A percentile compares a stretch with the other conserved stretches of the same genome.
Evolutionary conservation across 2,329 filamentous ascomycete genomes (phyloP).

Genomic region (Claviceps pazoutovae): DNA sequence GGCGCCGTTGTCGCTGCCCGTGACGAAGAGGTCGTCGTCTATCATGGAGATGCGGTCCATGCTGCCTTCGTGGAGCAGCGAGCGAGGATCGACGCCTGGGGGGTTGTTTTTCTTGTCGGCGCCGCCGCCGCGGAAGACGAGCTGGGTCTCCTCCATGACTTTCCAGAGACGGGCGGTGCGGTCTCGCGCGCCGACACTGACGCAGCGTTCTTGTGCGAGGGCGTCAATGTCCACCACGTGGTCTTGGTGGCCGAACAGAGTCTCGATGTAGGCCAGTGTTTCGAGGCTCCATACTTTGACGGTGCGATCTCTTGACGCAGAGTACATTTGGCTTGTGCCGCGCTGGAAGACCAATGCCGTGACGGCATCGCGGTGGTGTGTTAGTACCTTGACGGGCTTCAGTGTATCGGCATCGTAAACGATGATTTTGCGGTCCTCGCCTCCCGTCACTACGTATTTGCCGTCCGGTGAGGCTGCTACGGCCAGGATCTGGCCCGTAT

Average conservation of each 20-base stretch:
- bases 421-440: slow-evolving; percentile 69
- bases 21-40: slow-evolving; percentile 79
- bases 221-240: slow-evolving; percentile 73
- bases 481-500: slow-evolving; percentile 65
- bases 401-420: slow-evolving; percentile 76
- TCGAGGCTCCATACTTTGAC: slow-evolving; percentile 93
- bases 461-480: slow-evolving; percentile 83
- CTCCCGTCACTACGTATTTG: slow-evolving; percentile 81
- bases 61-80: slow-evolving; percentile 59
- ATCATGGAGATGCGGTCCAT: slow-evolving; percentile 88
- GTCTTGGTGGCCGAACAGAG: slow-evolving; percentile 91
- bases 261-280: slow-evolving; percentile 87
- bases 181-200: slow-evolving; percentile 82
- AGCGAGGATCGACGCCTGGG: slow-evolving; percentile 31
- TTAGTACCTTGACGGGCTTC: slow-evolving; percentile 67
- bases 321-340: slow-evolving; percentile 85
- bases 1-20: slow-evolving; percentile 81
- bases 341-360: slow-evolving; percentile 74
- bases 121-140: slow-evolving; percentile 83
- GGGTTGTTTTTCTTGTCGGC: slow-evolving; percentile 40
- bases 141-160: slow-evolving; percentile 84
- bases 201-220: slow-evolving; percentile 72
- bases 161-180: slow-evolving; percentile 91
- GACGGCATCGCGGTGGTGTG: slow-evolving; percentile 81
- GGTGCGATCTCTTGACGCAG: slow-evolving; percentile 77